Conservation (phyloP, 1,139 yeast species). For the Zygosaccharomyces sapae region DNA sequence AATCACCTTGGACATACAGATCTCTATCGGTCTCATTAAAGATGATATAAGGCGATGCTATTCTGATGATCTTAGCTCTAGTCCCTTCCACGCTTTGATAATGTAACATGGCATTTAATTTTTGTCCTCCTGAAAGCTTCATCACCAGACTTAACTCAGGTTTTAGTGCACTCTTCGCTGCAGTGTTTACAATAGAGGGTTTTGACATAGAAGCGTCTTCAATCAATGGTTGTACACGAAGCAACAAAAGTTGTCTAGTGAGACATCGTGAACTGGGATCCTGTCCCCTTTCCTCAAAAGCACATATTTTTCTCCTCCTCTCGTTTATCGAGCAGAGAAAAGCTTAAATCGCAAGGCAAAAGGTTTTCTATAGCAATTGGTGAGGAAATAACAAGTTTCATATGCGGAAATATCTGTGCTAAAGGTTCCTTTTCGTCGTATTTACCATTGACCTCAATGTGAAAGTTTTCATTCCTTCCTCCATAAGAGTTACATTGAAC, state of each 20-base stretch:
- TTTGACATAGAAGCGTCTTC: conserved; percentile 68
- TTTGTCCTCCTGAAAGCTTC: conserved; percentile 60
- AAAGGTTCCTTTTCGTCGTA: conserved; percentile 64
- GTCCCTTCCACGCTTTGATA: conserved; percentile 48
- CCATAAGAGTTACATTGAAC: conserved; percentile 53
- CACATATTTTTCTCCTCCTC: conserved; percentile 70
- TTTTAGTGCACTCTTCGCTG: conserved; percentile 49
- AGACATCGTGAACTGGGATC: conserved; percentile 75
- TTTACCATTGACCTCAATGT: conserved; percentile 70
- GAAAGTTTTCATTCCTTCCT: conserved; percentile 46
- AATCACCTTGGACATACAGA: conserved; percentile 59
- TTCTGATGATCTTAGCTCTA: conserved; percentile 57
- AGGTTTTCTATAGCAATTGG: conserved; percentile 84
- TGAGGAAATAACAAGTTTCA: conserved; percentile 74
- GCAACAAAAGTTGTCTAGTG: conserved; percentile 63
- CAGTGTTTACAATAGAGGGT: conserved; percentile 73
- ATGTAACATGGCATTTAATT: conserved; percentile 57
- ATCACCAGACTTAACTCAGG: conserved; percentile 52
- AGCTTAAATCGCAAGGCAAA: conserved; percentile 75
- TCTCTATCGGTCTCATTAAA: conserved; percentile 75
- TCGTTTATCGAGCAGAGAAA: conserved; percentile 72
- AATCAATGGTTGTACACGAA: conserved; percentile 59
- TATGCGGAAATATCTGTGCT: conserved; percentile 75
- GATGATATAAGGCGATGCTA: conserved; percentile 79
- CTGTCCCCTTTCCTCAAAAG: conserved; percentile 58